Base-by-base conservation (phyloP, 2,329 filamentous ascomycete species). In the Pyrenochaeta sp. region DNA sequence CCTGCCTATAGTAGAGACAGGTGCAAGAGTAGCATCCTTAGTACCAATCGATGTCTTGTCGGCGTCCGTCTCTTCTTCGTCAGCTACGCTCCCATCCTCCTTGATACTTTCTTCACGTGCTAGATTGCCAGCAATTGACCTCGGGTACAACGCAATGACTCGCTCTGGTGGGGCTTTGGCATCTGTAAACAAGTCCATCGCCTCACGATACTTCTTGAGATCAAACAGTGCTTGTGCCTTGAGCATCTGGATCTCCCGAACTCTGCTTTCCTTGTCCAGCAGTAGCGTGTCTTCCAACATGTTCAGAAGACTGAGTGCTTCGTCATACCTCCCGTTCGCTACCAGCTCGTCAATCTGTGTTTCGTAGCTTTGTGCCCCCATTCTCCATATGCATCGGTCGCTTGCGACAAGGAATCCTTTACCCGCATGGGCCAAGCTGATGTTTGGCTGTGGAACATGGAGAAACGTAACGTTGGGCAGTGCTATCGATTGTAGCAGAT, bases 331-430 rank as follows among this genome's bases (percentile, higher is more conserved):
- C 7, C 81, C 84, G 47, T 81, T 83, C 14, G 85, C 81, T 1
- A 96, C 84, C 18, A 99, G 79, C 54, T 94, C 85, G 47, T 91
- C 83, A 15, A 97, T 84, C 66, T 99, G 94, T 2, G 86, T 85
- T 67, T 96, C 90, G 65, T 99, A 99, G 55, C 92, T 88, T 24
- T 92, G 85, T 3, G 93, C 89, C 52, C 86, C 89, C 94, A 99
- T 97, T 59, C 94, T 88, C 94, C 94, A 99, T 24, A 99, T 89
- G 22, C 82, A 88, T 30, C 94, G 82, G 42, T 97, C 94, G 65
- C 93, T 96, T 14, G 88, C 87, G 37, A 97, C 91, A 46, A 97
- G 82, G 60, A 99, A 99, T 0, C 92, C 93, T 68, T 99, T 99
- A 3, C 90, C 94, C 1, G 91, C 92, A 73, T 99, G 94, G 0